Conservation (phyloP, 1,139 yeast genomes). For the Debaryomycetaceae sp. region DNA sequence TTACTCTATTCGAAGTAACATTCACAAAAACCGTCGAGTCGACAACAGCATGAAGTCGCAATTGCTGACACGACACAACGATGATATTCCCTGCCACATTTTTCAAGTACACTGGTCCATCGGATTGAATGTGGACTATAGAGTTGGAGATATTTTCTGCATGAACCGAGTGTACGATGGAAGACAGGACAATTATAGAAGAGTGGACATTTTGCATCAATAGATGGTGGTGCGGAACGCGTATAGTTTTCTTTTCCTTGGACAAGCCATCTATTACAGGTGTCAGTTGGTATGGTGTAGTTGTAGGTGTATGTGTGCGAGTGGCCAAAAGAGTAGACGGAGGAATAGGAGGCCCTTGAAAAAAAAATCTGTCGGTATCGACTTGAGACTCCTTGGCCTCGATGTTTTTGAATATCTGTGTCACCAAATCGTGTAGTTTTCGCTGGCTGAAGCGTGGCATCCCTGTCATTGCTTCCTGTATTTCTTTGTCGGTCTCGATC, state of each 20-base stretch:
- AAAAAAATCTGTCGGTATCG: slow-evolving; percentile 16
- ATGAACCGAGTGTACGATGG: slow-evolving; percentile 18
- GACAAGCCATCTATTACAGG: background rate
- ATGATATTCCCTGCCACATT: slow-evolving; percentile 21
- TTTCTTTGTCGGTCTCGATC: slow-evolving; percentile 2
- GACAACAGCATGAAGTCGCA: slow-evolving; percentile 31
- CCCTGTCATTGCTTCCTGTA: slow-evolving; percentile 1
- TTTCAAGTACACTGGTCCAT: slow-evolving; percentile 32
- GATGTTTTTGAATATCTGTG: slow-evolving; percentile 14
- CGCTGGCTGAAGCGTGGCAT: slow-evolving; percentile 14
- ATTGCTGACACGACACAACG: slow-evolving; percentile 35
- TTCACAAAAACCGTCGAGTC: slow-evolving; percentile 19
- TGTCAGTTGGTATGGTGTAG: background rate
- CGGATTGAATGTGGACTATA: slow-evolving; percentile 17
- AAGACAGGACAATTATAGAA: slow-evolving; percentile 5
- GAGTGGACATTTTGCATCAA: slow-evolving; percentile 10
- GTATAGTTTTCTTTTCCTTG: slow-evolving; percentile 1
- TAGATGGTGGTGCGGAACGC: slow-evolving; percentile 12
- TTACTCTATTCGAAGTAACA: slow-evolving; percentile 22
- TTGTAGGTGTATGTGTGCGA: background rate
- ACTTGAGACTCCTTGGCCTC: slow-evolving; percentile 16
- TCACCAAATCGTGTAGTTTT: slow-evolving; percentile 13
- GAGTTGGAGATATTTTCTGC: slow-evolving; percentile 17
- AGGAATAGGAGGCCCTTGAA: slow-evolving; percentile 23
- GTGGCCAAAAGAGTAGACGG: background rate